Conservation (phyloP, 106 monocot species). For the Apostasia ramifera region DNA sequence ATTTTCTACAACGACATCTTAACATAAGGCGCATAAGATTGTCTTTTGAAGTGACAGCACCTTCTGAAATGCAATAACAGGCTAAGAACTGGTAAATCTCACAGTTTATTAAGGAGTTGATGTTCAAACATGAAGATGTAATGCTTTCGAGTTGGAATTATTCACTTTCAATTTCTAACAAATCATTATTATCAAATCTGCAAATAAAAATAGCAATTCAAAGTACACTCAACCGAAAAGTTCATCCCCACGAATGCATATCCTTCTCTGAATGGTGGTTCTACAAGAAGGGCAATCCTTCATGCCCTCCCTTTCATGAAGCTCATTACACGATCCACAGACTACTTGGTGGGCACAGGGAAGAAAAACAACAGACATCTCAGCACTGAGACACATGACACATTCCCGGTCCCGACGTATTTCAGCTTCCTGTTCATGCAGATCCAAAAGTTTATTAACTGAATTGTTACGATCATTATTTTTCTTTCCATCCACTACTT, state of each 20-base stretch:
- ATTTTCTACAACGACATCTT: too few relatives aligned
- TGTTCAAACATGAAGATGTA: too few relatives aligned
- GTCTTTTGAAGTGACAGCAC: too few relatives aligned
- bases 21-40: too few relatives aligned
- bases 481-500: conserved; percentile 2
- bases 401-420: conserved; percentile 22
- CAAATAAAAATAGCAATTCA: background rate
- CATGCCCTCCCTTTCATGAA: conserved; percentile 56
- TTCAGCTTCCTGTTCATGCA: conserved; percentile 4
- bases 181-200: background rate
- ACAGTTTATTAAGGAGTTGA: too few relatives aligned
- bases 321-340: conserved; percentile 47
- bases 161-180: background rate
- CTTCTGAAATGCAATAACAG: too few relatives aligned
- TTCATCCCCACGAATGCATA: background rate
- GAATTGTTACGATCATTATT: background rate
- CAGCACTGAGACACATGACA: conserved; percentile 68
- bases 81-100: too few relatives aligned
- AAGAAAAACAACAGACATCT: conserved; percentile 62
- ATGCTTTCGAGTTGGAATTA: too few relatives aligned
- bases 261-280: conserved; percentile 38
- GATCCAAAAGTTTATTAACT: background rate
- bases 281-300: conserved; percentile 72
- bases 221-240: background rate
- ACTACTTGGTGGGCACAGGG: conserved; percentile 72